Conservation (phyloP, 2,329 filamentous ascomycete genomes). For the Leptodontidium sp. region DNA sequence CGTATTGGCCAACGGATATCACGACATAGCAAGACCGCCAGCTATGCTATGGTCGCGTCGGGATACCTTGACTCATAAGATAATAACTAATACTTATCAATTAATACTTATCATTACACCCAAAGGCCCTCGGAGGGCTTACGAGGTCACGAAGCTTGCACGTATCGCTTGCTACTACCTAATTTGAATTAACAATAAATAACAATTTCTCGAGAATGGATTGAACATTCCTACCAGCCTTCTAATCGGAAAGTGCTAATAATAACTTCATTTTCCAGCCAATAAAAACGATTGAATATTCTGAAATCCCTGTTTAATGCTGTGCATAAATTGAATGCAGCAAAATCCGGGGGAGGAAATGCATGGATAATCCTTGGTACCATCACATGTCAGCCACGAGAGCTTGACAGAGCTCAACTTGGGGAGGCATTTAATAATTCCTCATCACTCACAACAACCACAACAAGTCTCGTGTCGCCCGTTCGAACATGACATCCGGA, state of each 20-base stretch:
- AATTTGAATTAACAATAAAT: not conserved
- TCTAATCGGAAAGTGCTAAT: too few relatives aligned
- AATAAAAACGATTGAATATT: not conserved
- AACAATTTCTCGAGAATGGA: not conserved
- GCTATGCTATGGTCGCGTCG: too few relatives aligned
- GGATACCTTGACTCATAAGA: too few relatives aligned
- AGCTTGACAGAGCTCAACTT: not conserved
- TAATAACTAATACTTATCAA: too few relatives aligned
- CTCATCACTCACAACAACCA: not conserved
- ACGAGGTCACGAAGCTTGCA: not conserved
- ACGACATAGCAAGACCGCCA: too few relatives aligned
- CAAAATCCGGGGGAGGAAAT: conserved; percentile 6
- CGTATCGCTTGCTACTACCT: not conserved
- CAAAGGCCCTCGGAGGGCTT: too few relatives aligned
- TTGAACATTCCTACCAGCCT: not conserved
- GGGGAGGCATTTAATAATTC: not conserved
- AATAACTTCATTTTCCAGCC: not conserved
- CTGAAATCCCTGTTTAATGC: not conserved
- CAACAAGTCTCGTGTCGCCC: conserved; percentile 6
- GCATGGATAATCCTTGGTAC: conserved; percentile 12
- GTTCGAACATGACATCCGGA: not conserved
- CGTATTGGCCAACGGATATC: too few relatives aligned
- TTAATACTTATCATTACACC: too few relatives aligned
- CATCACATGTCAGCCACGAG: conserved; percentile 10
- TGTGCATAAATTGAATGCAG: conserved; percentile 6